phyloP scores from a whole-genome alignment of 768 basidiomycete species.

The Tricholoma sp. region DNA sequence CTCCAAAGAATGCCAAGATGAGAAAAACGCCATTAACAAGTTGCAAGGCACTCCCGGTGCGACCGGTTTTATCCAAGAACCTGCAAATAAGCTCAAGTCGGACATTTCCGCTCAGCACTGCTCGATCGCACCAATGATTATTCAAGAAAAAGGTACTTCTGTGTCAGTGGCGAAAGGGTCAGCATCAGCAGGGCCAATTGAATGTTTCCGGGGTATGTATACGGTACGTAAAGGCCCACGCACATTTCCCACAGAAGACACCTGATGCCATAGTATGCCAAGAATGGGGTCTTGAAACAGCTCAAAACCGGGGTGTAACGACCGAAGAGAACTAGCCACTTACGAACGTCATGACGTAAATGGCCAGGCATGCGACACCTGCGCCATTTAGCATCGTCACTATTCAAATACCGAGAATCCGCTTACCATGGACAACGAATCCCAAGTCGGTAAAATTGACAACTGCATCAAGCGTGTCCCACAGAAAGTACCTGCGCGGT shows the following conservation, averaged over 20 bases:
- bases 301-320: background rate
- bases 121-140: conserved; percentile 67
- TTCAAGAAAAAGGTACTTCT: conserved; percentile 87
- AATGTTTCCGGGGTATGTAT: no score
- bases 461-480: conserved; percentile 74
- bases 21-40: conserved; percentile 69
- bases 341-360: conserved; percentile 71
- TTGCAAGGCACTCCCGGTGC: conserved; percentile 64
- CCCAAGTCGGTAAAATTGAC: conserved; percentile 66
- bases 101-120: background rate
- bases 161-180: background rate
- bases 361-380: conserved; percentile 59
- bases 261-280: conserved; percentile 71
- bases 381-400: background rate
- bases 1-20: conserved; percentile 60
- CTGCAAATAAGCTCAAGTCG: conserved; percentile 25
- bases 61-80: conserved; percentile 74
- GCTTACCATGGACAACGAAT: conserved; percentile 71
- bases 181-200: background rate
- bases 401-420: background rate
- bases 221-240: conserved; percentile 17
- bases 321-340: conserved; percentile 19
- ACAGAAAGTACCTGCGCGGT: conserved; percentile 63
- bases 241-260: conserved; percentile 83
- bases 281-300: conserved; percentile 56